A percentile compares a stretch with the other conserved stretches of the same genome.
These are phyloP conservation scores for Zizania palustris DNA, from an alignment of 202 grass and related monocot species.

Conservation along the genomic window DNA sequence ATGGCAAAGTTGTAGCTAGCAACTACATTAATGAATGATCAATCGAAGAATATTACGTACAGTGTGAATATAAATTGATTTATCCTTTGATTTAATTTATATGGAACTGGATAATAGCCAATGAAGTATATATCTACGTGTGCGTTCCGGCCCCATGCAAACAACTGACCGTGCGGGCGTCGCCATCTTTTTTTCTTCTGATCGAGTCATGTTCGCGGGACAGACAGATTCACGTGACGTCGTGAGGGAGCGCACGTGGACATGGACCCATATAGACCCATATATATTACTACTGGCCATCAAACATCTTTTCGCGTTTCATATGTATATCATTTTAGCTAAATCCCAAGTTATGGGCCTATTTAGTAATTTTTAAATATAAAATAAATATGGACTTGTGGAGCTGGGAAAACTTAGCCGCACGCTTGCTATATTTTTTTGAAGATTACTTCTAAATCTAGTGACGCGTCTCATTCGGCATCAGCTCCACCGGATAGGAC, in stretches of 20 bases:
- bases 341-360: no score
- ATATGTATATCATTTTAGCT: not conserved
- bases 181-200: not conserved
- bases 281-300: not conserved
- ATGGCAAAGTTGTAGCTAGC: not conserved
- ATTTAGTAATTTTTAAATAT: no score
- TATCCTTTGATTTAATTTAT: not conserved
- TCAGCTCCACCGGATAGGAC: no score
- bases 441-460: no score
- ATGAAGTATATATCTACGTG: not conserved
- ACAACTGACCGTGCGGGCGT: not conserved
- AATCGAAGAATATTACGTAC: not conserved
- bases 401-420: no score
- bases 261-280: not conserved
- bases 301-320: not conserved
- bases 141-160: not conserved
- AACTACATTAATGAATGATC: constrained; percentile 14
- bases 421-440: no score
- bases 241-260: not conserved
- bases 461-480: no score
- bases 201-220: not conserved
- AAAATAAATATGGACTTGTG: no score
- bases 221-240: not conserved
- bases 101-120: not conserved
- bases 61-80: not conserved